Evolutionary conservation across 106 monocot species (phyloP).

Genomic region (Hemerocallis citrina): DNA sequence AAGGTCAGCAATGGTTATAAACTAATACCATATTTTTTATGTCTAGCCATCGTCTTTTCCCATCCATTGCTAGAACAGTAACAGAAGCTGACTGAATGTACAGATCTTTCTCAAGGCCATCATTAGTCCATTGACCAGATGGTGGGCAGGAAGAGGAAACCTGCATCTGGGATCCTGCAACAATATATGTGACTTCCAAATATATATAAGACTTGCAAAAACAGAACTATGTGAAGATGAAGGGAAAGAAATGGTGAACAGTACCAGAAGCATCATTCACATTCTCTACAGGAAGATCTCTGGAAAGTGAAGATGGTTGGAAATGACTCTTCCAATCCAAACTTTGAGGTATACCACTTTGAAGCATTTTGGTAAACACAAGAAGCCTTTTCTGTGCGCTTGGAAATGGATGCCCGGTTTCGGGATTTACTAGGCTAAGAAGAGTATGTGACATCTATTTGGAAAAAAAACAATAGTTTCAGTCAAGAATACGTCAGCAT

Average conservation of each 20-base stretch:
- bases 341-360: constrained; percentile 72
- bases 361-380: constrained; percentile 79
- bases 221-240: too few relatives aligned
- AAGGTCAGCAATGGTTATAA: background rate
- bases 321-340: constrained; percentile 37
- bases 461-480: constrained; percentile 8
- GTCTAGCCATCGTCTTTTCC: constrained; percentile 93
- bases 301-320: constrained; percentile 8
- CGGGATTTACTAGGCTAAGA: constrained; percentile 62
- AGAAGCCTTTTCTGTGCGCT: constrained; percentile 54
- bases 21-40: constrained; percentile 79
- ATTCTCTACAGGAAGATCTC: constrained; percentile 12
- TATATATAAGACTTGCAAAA: background rate
- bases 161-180: constrained; percentile 33
- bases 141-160: constrained; percentile 52
- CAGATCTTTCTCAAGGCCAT: constrained; percentile 84
- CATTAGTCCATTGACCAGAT: constrained; percentile 55
- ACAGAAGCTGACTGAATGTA: constrained; percentile 66
- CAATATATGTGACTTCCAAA: constrained; percentile 3
- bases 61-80: constrained; percentile 97
- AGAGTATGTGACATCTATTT: constrained; percentile 87
- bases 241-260: background rate
- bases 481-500: constrained; percentile 6
- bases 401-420: constrained; percentile 52
- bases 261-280: constrained; percentile 23